Evolutionary conservation across 1,284 basidiomycete genomes (phyloP), one percentile per base, ranked within the genome.

Genomic region (Leccinum griseonigrum): DNA sequence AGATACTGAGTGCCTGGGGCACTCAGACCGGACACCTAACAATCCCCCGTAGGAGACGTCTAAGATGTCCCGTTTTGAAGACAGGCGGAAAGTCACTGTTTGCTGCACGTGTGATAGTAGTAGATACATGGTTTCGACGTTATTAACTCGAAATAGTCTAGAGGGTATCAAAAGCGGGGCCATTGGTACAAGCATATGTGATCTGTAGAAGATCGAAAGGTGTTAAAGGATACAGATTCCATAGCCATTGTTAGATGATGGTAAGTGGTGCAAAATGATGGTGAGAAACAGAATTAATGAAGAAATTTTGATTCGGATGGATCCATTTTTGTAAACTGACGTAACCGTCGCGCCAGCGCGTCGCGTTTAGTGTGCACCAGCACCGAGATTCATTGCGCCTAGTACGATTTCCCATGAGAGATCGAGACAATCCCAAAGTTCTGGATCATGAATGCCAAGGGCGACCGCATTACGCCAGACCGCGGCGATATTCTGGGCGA

Each of bases 391-490:
- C 71, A 88, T 79, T n/a, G 87, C 85, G 50, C 84, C 85, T 50
- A 87, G 77, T 52, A 88, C 77, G 66, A 89, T 78, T 68, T 88
- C 84, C 88, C 90, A 92, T 13, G 88, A 87, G 63, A 87, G 80
- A 62, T 88, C 85, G 64, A 92, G 74, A 58, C 83, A 83, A 59
- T 84, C 81, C 90, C 90, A 92, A 28, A 91, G 78, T 51, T 83
- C 82, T 16, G 81, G 78, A 65, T 88, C 84, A 62, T 81, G 78
- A 5, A 92, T 68, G n/a, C 89, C 88, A 43, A 92, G 83, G 2
- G 85, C 82, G 55, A 84, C 84, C 66, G 86, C 81, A 68, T 90
- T 87, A 63, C 85, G 81, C 90, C 90, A 92, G 16, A 91, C 78
- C 58, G 86, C 87, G 68, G 87, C 90, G 38, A 90, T 80, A 67